Evolutionary conservation across 306 rosid species (phyloP).

Genomic region (Lagenaria siceraria): DNA sequence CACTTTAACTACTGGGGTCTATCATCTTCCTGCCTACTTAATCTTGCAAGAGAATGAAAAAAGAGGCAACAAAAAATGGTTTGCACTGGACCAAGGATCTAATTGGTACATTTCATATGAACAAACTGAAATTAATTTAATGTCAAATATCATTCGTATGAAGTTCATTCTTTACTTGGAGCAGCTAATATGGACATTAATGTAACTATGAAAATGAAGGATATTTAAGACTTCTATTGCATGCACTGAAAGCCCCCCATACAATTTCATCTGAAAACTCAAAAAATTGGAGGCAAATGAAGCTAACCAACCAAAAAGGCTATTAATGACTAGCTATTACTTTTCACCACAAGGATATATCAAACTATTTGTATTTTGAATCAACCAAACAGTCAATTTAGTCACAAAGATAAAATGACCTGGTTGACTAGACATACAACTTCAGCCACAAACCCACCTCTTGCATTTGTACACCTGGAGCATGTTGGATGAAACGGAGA

Average conservation of each 20-base stretch:
- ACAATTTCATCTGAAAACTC: neutral
- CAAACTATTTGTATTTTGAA: neutral
- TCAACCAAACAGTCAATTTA: neutral
- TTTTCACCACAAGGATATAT: neutral
- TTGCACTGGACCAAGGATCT: neutral
- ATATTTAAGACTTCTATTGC: neutral
- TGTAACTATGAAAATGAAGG: neutral
- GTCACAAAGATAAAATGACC: neutral
- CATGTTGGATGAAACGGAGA: conserved; percentile 87
- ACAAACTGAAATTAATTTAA: neutral
- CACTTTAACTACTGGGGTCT: neutral
- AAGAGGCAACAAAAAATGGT: neutral
- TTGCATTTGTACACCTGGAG: conserved; percentile 95
- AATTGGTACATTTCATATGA: neutral
- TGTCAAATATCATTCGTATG: neutral
- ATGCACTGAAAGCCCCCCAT: neutral
- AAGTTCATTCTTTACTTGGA: neutral
- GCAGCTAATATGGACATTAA: neutral
- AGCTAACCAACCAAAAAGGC: neutral
- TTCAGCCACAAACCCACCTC: conserved; percentile 46
- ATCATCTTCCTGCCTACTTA: neutral
- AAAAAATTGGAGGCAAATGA: neutral
- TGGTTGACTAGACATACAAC: neutral
- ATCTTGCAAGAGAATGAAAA: neutral
- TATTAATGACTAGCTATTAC: neutral